Evolutionary conservation across 371 early-diverging fungal species (phyloP).

Genomic region (Rhizopus delemar): DNA sequence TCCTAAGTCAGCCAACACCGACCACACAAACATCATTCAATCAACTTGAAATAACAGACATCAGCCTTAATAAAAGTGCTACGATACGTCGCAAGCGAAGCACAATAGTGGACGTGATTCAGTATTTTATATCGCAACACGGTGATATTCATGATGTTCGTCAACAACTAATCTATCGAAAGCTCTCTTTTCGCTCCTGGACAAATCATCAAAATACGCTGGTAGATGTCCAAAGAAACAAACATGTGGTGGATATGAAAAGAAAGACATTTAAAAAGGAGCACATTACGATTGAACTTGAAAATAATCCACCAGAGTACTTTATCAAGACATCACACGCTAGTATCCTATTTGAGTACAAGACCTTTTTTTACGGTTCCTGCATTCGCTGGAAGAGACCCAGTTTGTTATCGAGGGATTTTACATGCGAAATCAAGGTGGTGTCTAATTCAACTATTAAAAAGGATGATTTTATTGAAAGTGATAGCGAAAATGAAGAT

Average conservation of each 20-base stretch:
- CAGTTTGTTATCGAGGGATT: constrained; percentile 43
- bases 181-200: neutral
- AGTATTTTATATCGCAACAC: neutral
- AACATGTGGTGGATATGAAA: neutral
- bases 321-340: constrained; percentile 36
- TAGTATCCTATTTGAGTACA: constrained; percentile 43
- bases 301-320: constrained; percentile 12
- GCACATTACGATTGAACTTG: neutral
- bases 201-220: constrained; percentile 1
- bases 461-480: constrained; percentile 37
- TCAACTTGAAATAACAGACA: neutral
- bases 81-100: neutral
- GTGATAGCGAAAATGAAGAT: constrained; percentile 31
- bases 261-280: constrained; percentile 1
- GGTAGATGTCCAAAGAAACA: neutral
- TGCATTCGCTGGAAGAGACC: constrained; percentile 44
- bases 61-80: neutral
- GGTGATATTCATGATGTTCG: neutral
- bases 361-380: constrained; percentile 33
- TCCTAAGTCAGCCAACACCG: constrained; percentile 20
- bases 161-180: neutral
- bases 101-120: neutral
- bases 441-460: constrained; percentile 20
- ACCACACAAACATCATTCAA: constrained; percentile 19
- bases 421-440: constrained; percentile 40